Evolutionary conservation across 441 rosid species (phyloP), one percentile per base, ranked within the genome.

Genomic region (Manihot esculenta): DNA sequence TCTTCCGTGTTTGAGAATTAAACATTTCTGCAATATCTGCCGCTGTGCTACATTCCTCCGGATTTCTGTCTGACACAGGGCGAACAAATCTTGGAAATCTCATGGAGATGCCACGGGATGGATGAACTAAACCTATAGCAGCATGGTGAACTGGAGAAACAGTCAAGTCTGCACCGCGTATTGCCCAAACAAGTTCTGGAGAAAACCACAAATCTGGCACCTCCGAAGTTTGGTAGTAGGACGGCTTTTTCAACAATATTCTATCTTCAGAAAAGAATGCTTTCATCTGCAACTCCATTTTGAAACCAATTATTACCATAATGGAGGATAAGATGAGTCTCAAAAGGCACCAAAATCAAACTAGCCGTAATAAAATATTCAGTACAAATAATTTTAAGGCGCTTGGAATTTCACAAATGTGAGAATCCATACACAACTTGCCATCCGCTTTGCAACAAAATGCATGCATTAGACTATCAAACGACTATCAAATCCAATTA

Each of bases 161-260:
- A 13, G 96, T 91, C 21, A 93, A 84, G 75, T 93, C 97, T 21
- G 97, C 97, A 44, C 94, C 94, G 75, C 85, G 84, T 64, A 91
- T 85, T 81, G 84, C 94, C 97, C 98, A 93, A 20, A 91, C 94
- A 27, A 83, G 76, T 68, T 86, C 92, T 4, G 93, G 80, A 6
- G 88, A 55, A 76, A 93, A 89, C 98, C 97, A 91, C 86, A 84
- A 71, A 69, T 91, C 93, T 2, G 97, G 93, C 47, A 67, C 83
- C 85, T 93, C 97, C 8, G 76, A 84, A 20, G 97, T 93, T 70
- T 80, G 81, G 76, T 91, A 93, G 80, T 91, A 93, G 17, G 86
- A 76, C 7, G 94, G 93, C 72, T 85, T 91, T 74, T 82, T 91
- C 12, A 78, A 62, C 69, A 91, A 77, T 58, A 88, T 77, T 84